Percentiles rank a stretch among this genome's conserved stretches.
Conservation (phyloP, 352 stramenopile genomes). For the Pythium phragmitis region DNA sequence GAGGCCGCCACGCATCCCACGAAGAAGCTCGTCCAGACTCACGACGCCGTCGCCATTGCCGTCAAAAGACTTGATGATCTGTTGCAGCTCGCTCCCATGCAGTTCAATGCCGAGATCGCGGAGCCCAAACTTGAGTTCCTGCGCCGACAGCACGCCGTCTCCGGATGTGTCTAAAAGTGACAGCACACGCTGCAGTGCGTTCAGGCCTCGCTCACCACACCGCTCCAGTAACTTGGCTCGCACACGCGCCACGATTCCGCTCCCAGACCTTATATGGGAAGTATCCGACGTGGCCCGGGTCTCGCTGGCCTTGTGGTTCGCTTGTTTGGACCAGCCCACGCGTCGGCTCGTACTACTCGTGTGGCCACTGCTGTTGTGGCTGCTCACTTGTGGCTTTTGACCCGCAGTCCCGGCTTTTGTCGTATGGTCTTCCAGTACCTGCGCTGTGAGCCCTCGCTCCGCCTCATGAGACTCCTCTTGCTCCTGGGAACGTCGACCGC, state of each 20-base stretch:
- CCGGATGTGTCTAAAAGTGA: slow-evolving; percentile 45
- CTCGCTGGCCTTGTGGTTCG: background rate
- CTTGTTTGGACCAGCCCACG: slow-evolving; percentile 4
- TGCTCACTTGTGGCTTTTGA: background rate
- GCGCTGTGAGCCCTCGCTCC: slow-evolving; percentile 1
- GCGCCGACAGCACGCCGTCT: slow-evolving; percentile 37
- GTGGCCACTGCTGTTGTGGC: background rate
- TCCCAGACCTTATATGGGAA: background rate
- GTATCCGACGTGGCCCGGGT: background rate
- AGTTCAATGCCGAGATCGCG: slow-evolving; percentile 57
- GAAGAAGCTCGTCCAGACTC: slow-evolving; percentile 52
- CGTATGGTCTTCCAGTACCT: slow-evolving; percentile 15
- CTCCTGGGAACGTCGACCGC: background rate
- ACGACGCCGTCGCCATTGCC: slow-evolving; percentile 48
- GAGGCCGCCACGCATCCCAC: slow-evolving; percentile 40
- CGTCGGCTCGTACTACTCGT: slow-evolving; percentile 2
- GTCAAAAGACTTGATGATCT: slow-evolving; percentile 47
- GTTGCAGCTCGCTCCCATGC: slow-evolving; percentile 31
- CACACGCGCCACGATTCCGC: slow-evolving; percentile 29
- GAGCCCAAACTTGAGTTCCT: slow-evolving; percentile 64
- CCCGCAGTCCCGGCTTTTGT: background rate
- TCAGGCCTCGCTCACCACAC: slow-evolving; percentile 46
- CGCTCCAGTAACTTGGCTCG: slow-evolving; percentile 35
- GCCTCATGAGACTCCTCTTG: background rate
- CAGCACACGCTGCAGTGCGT: slow-evolving; percentile 42